Conservation (phyloP, 768 basidiomycete genomes). For the Tulasnella sp. region DNA sequence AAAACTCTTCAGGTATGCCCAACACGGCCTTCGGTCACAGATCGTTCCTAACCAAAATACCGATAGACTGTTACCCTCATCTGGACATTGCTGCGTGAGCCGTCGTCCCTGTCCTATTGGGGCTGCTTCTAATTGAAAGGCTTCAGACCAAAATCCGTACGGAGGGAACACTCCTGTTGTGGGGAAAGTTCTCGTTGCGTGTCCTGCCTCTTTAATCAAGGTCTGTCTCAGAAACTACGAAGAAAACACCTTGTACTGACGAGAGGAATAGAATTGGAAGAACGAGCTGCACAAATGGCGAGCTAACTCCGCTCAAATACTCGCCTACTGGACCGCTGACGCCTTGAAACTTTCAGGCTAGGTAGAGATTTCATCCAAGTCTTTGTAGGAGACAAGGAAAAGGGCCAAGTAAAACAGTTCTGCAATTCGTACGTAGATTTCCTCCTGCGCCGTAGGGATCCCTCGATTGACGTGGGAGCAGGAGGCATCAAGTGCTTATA, state of each 20-base stretch:
- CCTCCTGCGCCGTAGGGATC: not conserved
- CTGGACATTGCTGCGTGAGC: slow-evolving; percentile 86
- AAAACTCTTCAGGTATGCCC: slow-evolving; percentile 75
- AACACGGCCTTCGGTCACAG: not conserved
- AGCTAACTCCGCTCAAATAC: slow-evolving; percentile 40
- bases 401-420: slow-evolving; percentile 61
- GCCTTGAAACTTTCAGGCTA: slow-evolving; percentile 39
- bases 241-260: not conserved
- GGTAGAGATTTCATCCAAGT: slow-evolving; percentile 55
- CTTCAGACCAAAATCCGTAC: slow-evolving; percentile 78
- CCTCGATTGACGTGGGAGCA: not conserved
- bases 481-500: slow-evolving; percentile 81
- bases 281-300: slow-evolving; percentile 94
- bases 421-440: slow-evolving; percentile 57
- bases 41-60: not conserved
- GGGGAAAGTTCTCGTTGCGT: slow-evolving; percentile 85
- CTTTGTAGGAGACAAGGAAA: slow-evolving; percentile 57
- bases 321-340: not conserved
- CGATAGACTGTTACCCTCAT: slow-evolving; percentile 83
- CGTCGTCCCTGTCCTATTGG: not conserved
- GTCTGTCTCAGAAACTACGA: slow-evolving; percentile 41
- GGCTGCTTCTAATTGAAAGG: not conserved
- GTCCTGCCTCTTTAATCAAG: slow-evolving; percentile 84
- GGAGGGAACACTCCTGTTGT: slow-evolving; percentile 51
- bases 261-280: slow-evolving; percentile 73